A percentile compares a stretch with the other conserved stretches of the same genome.
phyloP scores from a whole-genome alignment of 1,139 yeast genomes.

The Candida freyschussii region DNA sequence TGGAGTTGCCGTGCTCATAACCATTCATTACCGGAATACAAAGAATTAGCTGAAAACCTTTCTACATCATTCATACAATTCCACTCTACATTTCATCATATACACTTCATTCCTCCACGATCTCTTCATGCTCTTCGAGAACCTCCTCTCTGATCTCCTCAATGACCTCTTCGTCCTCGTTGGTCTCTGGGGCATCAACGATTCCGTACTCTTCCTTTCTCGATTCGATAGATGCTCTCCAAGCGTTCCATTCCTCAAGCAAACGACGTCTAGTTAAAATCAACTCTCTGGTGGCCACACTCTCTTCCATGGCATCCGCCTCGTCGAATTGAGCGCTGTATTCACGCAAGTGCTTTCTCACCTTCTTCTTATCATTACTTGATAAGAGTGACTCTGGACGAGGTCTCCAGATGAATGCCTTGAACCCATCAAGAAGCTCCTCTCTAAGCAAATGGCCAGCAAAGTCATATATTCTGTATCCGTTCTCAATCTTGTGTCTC shows the following conservation, averaged over 20 bases:
- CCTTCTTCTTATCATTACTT: conserved; percentile 80
- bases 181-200: conserved; percentile 26
- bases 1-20: no score
- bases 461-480: conserved; percentile 82
- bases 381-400: conserved; percentile 79
- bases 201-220: conserved; percentile 43
- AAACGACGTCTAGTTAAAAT: conserved; percentile 80
- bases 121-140: conserved; percentile 60
- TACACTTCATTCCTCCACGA: conserved; percentile 45
- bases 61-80: no score
- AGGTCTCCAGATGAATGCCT: conserved; percentile 95
- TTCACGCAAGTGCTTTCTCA: conserved; percentile 83
- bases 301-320: conserved; percentile 94
- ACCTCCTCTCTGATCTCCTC: conserved; percentile 74
- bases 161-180: conserved; percentile 41
- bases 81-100: no score
- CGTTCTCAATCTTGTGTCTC: conserved; percentile 84
- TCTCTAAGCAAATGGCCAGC: conserved; percentile 75
- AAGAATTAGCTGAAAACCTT: no score
- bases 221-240: conserved; percentile 57
- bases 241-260: conserved; percentile 80
- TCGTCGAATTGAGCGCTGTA: conserved; percentile 93
- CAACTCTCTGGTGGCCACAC: conserved; percentile 85
- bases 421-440: conserved; percentile 76
- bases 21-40: no score